Conservation (phyloP, 768 basidiomycete species). For the Kwoniella bestiolae region DNA sequence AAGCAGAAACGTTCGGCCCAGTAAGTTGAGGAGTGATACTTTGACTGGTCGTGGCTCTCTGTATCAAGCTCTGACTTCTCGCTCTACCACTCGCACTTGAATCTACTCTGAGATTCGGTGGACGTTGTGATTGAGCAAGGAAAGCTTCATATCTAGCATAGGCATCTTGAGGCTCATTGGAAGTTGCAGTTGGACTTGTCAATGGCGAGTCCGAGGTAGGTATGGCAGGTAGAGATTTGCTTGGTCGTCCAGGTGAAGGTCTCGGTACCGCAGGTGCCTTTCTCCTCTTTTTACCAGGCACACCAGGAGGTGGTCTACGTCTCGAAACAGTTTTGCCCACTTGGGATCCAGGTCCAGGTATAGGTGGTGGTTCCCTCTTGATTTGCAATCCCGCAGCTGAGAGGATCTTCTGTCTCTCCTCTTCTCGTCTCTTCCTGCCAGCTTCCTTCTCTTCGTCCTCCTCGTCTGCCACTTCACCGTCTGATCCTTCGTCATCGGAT, state of each 20-base stretch:
- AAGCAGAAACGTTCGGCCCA: constrained; percentile 45
- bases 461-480: constrained; percentile 56
- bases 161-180: constrained; percentile 70
- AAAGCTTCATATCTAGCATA: constrained; percentile 89
- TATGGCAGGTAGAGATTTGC: constrained; percentile 7
- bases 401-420: constrained; percentile 79
- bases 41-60: constrained; percentile 33
- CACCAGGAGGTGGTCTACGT: constrained; percentile 29
- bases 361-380: constrained; percentile 62
- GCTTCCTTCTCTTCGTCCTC: constrained; percentile 60
- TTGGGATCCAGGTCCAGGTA: constrained; percentile 38
- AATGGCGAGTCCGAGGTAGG: constrained; percentile 2
- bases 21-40: constrained; percentile 56
- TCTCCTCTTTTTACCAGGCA: constrained; percentile 56
- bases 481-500: constrained; percentile 59
- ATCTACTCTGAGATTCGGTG: constrained; percentile 61
- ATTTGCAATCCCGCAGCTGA: constrained; percentile 85
- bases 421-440: constrained; percentile 67
- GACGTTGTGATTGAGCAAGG: constrained; percentile 60
- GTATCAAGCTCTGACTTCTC: constrained; percentile 15
- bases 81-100: constrained; percentile 2
- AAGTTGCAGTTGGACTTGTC: not conserved
- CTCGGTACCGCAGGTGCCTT: constrained; percentile 25
- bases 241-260: not conserved
- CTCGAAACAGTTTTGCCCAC: constrained; percentile 50